Evolutionary conservation across 176 grass and related monocot species (phyloP).

Genomic region (Paspalum vaginatum): DNA sequence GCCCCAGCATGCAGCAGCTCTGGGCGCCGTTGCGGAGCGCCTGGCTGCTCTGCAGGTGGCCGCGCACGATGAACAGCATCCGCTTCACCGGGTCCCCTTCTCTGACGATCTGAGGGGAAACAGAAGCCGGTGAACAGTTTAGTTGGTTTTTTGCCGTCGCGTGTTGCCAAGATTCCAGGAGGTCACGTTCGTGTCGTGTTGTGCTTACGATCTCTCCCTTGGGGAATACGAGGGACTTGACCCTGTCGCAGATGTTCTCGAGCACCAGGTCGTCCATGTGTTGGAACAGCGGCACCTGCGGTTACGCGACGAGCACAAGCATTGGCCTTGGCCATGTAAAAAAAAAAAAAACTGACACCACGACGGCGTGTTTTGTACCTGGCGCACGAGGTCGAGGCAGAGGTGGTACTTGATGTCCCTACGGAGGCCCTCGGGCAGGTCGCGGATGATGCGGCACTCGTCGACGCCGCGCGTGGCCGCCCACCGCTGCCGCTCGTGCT

Average conservation of each 20-base stretch:
- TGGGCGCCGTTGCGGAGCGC: conserved; percentile 61
- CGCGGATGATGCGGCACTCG: conserved; percentile 66
- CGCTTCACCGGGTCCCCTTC: conserved; percentile 54
- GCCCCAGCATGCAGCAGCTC: conserved; percentile 87
- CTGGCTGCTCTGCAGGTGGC: conserved; percentile 87
- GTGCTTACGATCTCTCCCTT: conserved; percentile 81
- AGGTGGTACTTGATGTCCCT: conserved; percentile 96
- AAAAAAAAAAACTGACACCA: background rate
- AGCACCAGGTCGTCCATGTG: conserved; percentile 97
- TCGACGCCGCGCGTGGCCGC: conserved; percentile 86
- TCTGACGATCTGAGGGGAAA: conserved; percentile 30
- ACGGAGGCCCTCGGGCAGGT: conserved; percentile 78
- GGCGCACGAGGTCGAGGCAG: conserved; percentile 89
- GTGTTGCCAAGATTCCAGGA: background rate
- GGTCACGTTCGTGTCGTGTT: background rate
- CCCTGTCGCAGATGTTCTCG: conserved; percentile 89
- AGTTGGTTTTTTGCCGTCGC: too few relatives aligned
- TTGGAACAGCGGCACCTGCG: conserved; percentile 89
- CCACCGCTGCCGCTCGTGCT: conserved; percentile 90
- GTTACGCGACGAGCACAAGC: background rate
- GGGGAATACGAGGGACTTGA: conserved; percentile 83
- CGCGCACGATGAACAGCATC: conserved; percentile 93
- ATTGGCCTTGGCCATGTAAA: too few relatives aligned
- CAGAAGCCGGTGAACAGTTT: too few relatives aligned
- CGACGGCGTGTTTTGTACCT: conserved; percentile 36